Conservation (phyloP, 2,329 filamentous ascomycete genomes). For the Paecilomyces sp. region DNA sequence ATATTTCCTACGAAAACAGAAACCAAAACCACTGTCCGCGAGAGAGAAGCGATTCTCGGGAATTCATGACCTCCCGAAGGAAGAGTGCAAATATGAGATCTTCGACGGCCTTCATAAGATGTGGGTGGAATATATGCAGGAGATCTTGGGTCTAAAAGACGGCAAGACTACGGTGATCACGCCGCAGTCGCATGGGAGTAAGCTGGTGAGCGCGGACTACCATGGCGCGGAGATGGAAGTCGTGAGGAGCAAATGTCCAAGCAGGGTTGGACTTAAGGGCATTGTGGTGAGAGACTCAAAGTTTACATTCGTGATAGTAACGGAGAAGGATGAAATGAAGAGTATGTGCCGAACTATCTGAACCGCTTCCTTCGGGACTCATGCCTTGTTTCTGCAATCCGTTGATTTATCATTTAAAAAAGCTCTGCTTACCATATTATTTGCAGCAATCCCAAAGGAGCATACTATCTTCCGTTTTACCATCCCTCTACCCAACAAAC, state of each 20-base stretch:
- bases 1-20: conserved; percentile 42
- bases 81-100: conserved; percentile 62
- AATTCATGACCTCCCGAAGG: conserved; percentile 66
- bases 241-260: conserved; percentile 70
- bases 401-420: not conserved
- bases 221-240: conserved; percentile 82
- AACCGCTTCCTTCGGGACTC: too few species aligned
- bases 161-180: conserved; percentile 40
- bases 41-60: conserved; percentile 66
- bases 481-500: conserved; percentile 45
- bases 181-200: conserved; percentile 45
- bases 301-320: conserved; percentile 80
- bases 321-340: conserved; percentile 62
- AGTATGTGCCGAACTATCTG: conserved; percentile 31
- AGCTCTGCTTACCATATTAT: conserved; percentile 1
- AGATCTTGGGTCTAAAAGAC: conserved; percentile 60
- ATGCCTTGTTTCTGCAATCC: not conserved
- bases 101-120: conserved; percentile 71
- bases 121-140: conserved; percentile 80
- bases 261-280: conserved; percentile 73
- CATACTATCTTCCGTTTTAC: conserved; percentile 76
- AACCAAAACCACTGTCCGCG: conserved; percentile 66
- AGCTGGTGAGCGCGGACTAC: conserved; percentile 79
- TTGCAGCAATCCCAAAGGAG: conserved; percentile 71
- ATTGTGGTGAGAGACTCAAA: conserved; percentile 86